Percentiles rank a stretch among this genome's conserved stretches.
phyloP scores from a whole-genome alignment of 208 protist genomes.

The Leishmania braziliensis region DNA sequence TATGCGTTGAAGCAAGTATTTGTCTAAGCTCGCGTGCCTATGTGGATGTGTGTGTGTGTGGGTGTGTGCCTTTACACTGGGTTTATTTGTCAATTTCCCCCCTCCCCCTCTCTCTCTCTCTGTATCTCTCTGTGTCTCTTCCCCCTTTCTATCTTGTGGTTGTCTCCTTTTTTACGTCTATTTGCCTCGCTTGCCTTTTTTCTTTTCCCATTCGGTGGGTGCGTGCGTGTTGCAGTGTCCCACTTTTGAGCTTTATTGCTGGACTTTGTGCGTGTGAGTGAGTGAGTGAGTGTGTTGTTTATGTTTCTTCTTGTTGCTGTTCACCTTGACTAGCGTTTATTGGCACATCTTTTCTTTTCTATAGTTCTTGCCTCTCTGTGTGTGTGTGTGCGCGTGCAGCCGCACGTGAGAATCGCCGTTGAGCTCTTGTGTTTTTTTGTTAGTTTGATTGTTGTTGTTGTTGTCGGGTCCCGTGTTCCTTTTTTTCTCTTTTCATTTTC shows the following conservation, averaged over 20 bases:
- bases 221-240: background rate
- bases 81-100: constrained; percentile 3
- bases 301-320: background rate
- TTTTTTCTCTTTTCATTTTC: constrained; percentile 2
- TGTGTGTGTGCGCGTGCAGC: constrained; percentile 1
- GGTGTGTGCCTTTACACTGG: background rate
- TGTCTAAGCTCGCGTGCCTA: background rate
- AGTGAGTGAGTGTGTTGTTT: background rate
- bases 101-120: background rate
- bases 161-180: background rate
- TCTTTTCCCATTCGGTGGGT: background rate
- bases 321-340: background rate
- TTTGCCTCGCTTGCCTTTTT: background rate
- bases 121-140: background rate
- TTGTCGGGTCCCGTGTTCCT: constrained; percentile 1
- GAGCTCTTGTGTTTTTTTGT: too few relatives aligned
- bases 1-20: background rate
- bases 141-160: background rate
- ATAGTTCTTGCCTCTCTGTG: background rate
- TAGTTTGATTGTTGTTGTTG: background rate
- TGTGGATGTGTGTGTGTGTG: background rate
- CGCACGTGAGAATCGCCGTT: too few relatives aligned
- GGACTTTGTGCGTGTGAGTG: background rate
- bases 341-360: background rate
- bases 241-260: background rate